A percentile compares a stretch with the other conserved stretches of the same genome.
These are phyloP conservation scores for Fagopyrum homotropicum DNA, from an alignment of 148 eudicot genomes.

Conservation along the genomic window DNA sequence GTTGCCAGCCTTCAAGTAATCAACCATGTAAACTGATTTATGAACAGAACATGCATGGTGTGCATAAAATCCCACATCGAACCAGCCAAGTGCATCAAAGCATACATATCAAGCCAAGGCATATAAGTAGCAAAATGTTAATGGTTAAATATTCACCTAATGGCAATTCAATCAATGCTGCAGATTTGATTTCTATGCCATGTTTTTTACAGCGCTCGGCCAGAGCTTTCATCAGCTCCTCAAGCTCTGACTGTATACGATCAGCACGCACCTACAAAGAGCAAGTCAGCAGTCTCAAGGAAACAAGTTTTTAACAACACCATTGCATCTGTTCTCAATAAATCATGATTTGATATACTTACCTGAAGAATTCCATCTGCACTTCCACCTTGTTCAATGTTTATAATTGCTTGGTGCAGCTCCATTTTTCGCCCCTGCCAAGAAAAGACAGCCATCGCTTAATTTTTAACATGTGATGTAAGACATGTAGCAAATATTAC, in stretches of 20 bases:
- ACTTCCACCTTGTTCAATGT: slow-evolving; percentile 99
- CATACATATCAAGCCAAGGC: not conserved
- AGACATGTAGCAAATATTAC: not conserved
- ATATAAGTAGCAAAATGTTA: not conserved
- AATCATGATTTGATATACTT: slow-evolving; percentile 2
- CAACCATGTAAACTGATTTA: slow-evolving; percentile 16
- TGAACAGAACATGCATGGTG: slow-evolving; percentile 6
- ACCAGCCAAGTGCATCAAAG: not conserved
- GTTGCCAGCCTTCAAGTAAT: slow-evolving; percentile 74
- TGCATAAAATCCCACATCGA: not conserved
- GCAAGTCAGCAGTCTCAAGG: slow-evolving; percentile 8
- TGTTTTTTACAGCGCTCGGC: slow-evolving; percentile 86
- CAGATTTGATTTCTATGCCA: slow-evolving; percentile 62
- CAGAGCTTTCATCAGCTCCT: slow-evolving; percentile 82
- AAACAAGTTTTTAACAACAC: slow-evolving; percentile 6
- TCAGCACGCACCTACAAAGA: slow-evolving; percentile 83
- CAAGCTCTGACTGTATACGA: slow-evolving; percentile 88
- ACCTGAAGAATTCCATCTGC: slow-evolving; percentile 99
- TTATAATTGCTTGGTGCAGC: slow-evolving; percentile 77
- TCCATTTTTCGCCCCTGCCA: slow-evolving; percentile 77
- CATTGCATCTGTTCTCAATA: not conserved
- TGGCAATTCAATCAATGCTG: slow-evolving; percentile 80
- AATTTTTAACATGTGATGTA: not conserved
- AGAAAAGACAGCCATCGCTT: not conserved
- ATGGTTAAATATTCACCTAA: slow-evolving; percentile 30